These are phyloP conservation scores for Flaveria robusta DNA, from an alignment of 129 eudicot genomes.

Conservation along the genomic window DNA sequence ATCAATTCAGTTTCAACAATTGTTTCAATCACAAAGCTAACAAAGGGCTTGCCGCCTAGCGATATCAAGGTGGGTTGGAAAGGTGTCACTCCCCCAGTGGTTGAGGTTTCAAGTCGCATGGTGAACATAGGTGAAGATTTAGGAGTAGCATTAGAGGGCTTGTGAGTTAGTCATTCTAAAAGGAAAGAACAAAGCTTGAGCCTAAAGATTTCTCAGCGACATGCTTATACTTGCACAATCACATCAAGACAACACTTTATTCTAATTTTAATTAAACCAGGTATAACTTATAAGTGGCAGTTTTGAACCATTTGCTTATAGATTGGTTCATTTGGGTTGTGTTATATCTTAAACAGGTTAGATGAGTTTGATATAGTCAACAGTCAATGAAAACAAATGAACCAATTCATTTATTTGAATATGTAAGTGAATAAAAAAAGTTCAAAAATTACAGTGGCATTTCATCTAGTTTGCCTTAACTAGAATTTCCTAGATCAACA, in stretches of 20 bases:
- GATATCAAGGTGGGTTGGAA: too few species aligned
- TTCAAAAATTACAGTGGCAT: neutral
- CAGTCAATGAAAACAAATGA: neutral
- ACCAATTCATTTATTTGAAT: constrained; percentile 5
- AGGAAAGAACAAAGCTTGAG: too few species aligned
- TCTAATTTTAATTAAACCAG: neutral
- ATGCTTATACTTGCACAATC: neutral
- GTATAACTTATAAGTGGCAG: neutral
- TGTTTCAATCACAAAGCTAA: neutral
- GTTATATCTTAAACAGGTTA: neutral
- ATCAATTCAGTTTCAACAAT: neutral
- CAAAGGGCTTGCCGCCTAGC: too few species aligned
- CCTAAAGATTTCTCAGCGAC: neutral
- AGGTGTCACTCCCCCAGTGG: too few species aligned
- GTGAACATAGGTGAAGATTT: too few species aligned
- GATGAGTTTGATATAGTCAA: neutral
- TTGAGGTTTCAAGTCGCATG: too few species aligned
- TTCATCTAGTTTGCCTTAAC: neutral
- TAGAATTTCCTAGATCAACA: neutral
- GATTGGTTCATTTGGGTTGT: neutral
- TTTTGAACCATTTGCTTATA: neutral
- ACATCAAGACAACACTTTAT: neutral
- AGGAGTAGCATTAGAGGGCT: too few species aligned
- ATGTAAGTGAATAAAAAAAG: neutral
- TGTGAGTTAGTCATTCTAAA: too few species aligned